Evolutionary conservation across 2,329 filamentous ascomycete genomes (phyloP).

Genomic region (Dryadomyces quercivorus): DNA sequence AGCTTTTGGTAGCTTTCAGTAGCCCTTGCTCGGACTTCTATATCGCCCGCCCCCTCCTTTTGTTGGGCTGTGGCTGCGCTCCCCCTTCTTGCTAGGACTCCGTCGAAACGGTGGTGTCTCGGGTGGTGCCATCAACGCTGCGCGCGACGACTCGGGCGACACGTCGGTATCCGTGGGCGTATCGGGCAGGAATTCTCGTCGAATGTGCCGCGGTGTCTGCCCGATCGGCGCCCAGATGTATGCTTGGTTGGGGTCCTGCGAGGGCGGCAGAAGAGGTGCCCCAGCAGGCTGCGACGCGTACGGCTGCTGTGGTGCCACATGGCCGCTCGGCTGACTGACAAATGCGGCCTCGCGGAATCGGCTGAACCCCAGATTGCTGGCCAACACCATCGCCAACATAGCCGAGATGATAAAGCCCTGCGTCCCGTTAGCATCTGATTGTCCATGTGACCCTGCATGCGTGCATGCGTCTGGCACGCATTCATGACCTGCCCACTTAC

Average conservation of each 20-base stretch:
- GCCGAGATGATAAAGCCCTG: conserved; percentile 40
- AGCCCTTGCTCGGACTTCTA: conserved; percentile 25
- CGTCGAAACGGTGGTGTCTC: conserved; percentile 33
- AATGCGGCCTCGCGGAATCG: conserved; percentile 20
- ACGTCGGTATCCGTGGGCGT: conserved; percentile 40
- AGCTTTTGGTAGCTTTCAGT: too few relatives aligned
- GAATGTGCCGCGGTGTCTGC: conserved; percentile 34
- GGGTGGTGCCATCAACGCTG: conserved; percentile 28
- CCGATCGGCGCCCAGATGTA: conserved; percentile 37
- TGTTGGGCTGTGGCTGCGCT: conserved; percentile 34
- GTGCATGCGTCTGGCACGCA: too few relatives aligned
- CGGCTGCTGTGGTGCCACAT: conserved; percentile 10
- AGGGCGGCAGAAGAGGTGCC: conserved; percentile 15
- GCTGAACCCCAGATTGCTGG: conserved; percentile 37
- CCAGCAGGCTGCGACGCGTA: conserved; percentile 16
- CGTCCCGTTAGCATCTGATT: conserved; percentile 9
- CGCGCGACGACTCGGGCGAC: conserved; percentile 29
- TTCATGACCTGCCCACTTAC: conserved; percentile 26
- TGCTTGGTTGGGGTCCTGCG: conserved; percentile 23
- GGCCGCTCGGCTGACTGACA: conserved; percentile 4
- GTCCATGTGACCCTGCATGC: neutral
- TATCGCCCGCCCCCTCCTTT: conserved; percentile 21
- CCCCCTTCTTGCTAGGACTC: conserved; percentile 40
- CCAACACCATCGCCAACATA: conserved; percentile 33
- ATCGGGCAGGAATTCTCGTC: conserved; percentile 25